Evolutionary conservation across 257 asterid genomes (phyloP).

Genomic region (Solanum verrucosum): DNA sequence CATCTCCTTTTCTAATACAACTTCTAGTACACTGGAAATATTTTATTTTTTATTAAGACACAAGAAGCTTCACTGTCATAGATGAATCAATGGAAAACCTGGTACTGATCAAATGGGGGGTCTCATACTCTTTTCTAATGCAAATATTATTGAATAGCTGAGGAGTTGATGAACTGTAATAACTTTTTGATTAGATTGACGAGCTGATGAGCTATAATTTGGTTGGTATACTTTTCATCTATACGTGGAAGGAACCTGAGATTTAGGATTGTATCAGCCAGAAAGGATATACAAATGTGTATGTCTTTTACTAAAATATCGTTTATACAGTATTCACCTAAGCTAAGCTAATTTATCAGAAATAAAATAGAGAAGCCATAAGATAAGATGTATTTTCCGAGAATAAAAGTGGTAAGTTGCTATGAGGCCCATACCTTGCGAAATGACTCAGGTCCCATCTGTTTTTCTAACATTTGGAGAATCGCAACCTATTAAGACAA

Average conservation of each 20-base stretch:
- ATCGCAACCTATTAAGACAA: slow-evolving; percentile 62
- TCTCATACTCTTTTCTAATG: not conserved
- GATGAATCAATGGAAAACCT: not conserved
- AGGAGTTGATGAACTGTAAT: not conserved
- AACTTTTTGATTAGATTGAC: not conserved
- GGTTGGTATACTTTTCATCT: not conserved
- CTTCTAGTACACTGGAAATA: not conserved
- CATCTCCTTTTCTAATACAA: not conserved
- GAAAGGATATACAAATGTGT: not conserved
- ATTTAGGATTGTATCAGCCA: not conserved
- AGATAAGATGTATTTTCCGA: not conserved
- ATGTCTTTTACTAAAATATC: not conserved
- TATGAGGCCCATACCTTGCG: slow-evolving; percentile 61
- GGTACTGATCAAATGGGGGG: not conserved
- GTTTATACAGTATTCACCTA: not conserved
- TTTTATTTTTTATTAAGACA: not conserved
- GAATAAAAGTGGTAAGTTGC: not conserved
- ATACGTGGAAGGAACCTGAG: not conserved
- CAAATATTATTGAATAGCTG: not conserved
- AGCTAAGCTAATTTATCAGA: not conserved
- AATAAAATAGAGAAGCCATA: not conserved
- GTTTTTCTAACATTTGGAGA: slow-evolving; percentile 97
- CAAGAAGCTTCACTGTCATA: not conserved
- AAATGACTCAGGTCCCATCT: slow-evolving; percentile 99
- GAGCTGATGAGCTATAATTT: not conserved